A percentile compares a stretch with the other conserved stretches of the same genome.
These are phyloP conservation scores for Linnemannia schmuckeri DNA, from an alignment of 192 early-diverging fungal genomes.

Conservation along the genomic window DNA sequence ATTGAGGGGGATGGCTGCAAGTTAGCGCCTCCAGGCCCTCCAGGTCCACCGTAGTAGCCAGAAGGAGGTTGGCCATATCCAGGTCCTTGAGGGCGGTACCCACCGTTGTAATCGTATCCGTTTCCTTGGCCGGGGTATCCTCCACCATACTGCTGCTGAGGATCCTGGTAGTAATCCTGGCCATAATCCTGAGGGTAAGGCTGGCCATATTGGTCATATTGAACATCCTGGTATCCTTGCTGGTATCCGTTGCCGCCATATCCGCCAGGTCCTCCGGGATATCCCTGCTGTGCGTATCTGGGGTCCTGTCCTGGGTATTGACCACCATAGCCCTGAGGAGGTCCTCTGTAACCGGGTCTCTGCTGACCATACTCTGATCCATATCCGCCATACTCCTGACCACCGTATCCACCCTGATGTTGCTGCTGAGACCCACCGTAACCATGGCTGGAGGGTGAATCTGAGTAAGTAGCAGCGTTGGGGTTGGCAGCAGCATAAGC, in stretches of 20 bases:
- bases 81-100: conserved; percentile 26
- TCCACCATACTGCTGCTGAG: conserved; percentile 43
- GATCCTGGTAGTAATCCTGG: conserved; percentile 37
- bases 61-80: conserved; percentile 10
- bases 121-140: conserved; percentile 43
- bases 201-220: conserved; percentile 54
- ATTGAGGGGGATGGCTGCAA: conserved; percentile 45
- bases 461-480: conserved; percentile 25
- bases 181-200: conserved; percentile 41
- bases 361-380: conserved; percentile 12
- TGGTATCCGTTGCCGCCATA: conserved; percentile 24
- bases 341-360: conserved; percentile 28
- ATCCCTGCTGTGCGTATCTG: conserved; percentile 33
- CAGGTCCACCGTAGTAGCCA: conserved; percentile 9
- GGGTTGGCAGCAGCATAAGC: conserved; percentile 38
- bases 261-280: conserved; percentile 18
- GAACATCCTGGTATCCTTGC: conserved; percentile 45
- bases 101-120: conserved; percentile 21
- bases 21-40: conserved; percentile 31
- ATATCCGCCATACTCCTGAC: conserved; percentile 12
- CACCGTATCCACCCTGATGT: conserved; percentile 21
- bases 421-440: conserved; percentile 10
- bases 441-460: conserved; percentile 8
- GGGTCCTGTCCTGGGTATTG: conserved; percentile 37
- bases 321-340: conserved; percentile 26